Conservation (phyloP, 345 rosid species). For the Salix udensis region DNA sequence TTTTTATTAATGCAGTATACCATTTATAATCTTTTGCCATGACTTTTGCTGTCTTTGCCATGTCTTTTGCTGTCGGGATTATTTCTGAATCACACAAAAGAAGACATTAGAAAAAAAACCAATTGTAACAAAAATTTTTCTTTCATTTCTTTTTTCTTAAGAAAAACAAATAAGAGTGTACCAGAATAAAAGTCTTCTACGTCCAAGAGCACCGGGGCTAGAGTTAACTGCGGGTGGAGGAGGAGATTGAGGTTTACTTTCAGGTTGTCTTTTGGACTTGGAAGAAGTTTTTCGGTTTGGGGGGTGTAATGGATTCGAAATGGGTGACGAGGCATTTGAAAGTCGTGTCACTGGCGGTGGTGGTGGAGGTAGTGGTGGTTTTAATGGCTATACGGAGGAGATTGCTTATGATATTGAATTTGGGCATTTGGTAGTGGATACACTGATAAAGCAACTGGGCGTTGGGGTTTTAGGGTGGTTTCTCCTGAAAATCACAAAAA, state of each 20-base stretch:
- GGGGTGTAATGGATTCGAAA: neutral
- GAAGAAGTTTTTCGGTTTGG: constrained; percentile 2
- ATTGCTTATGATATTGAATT: constrained; percentile 18
- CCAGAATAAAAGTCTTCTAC: constrained; percentile 21
- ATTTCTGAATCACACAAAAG: neutral
- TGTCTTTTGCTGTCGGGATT: constrained; percentile 4
- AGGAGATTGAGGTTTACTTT: neutral
- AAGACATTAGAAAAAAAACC: no score
- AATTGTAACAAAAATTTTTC: neutral
- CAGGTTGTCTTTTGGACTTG: neutral
- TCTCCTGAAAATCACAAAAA: neutral
- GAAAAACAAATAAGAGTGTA: neutral
- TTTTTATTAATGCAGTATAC: constrained; percentile 18
- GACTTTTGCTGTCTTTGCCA: constrained; percentile 10
- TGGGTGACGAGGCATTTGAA: neutral
- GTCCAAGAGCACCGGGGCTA: neutral
- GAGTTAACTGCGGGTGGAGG: neutral
- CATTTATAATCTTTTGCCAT: constrained; percentile 18
- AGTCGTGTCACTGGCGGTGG: neutral
- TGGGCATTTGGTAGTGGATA: constrained; percentile 24
- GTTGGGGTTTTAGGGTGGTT: neutral
- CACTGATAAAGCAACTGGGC: neutral
- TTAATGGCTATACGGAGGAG: constrained; percentile 22
- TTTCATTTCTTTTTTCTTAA: neutral
- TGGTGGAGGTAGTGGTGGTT: neutral